phyloP scores from a whole-genome alignment of 2,329 filamentous ascomycete genomes.

The Neopestalotiopsis clavispora region DNA sequence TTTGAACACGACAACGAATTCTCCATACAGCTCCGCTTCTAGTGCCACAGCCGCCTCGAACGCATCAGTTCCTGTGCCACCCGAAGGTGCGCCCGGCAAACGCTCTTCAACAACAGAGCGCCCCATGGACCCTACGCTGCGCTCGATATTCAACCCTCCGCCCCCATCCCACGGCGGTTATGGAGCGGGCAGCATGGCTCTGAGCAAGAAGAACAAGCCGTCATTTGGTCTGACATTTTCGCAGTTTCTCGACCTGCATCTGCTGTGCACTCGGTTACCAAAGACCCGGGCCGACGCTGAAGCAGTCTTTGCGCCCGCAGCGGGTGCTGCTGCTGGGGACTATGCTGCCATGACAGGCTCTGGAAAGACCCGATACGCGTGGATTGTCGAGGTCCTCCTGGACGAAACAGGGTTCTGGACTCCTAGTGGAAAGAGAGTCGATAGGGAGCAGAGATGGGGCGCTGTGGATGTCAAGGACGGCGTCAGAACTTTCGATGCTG shows the following conservation, averaged over 20 bases:
- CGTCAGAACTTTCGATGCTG: constrained; percentile 45
- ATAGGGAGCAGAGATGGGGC: constrained; percentile 60
- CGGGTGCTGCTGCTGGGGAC: neutral
- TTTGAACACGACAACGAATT: constrained; percentile 45
- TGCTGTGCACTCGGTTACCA: constrained; percentile 54
- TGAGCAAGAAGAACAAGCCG: constrained; percentile 46
- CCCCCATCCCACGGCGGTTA: constrained; percentile 22
- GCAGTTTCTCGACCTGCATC: constrained; percentile 59
- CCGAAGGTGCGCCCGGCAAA: constrained; percentile 9
- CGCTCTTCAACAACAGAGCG: constrained; percentile 17
- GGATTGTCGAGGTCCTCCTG: constrained; percentile 56
- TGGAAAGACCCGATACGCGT: constrained; percentile 36
- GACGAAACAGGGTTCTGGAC: constrained; percentile 55
- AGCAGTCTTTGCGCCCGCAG: constrained; percentile 27
- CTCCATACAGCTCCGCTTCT: constrained; percentile 2
- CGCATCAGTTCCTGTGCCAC: neutral
- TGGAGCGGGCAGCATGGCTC: constrained; percentile 16
- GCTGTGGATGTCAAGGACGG: constrained; percentile 47
- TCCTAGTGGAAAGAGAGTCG: constrained; percentile 22
- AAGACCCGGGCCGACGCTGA: constrained; percentile 46
- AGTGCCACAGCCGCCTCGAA: neutral
- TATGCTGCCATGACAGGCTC: neutral
- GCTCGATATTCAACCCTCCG: constrained; percentile 53
- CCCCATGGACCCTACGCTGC: constrained; percentile 48
- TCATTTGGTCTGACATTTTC: constrained; percentile 60